Evolutionary conservation across 345 rosid genomes (phyloP), one percentile per base, ranked within the genome.

Genomic region (Angophora floribunda): DNA sequence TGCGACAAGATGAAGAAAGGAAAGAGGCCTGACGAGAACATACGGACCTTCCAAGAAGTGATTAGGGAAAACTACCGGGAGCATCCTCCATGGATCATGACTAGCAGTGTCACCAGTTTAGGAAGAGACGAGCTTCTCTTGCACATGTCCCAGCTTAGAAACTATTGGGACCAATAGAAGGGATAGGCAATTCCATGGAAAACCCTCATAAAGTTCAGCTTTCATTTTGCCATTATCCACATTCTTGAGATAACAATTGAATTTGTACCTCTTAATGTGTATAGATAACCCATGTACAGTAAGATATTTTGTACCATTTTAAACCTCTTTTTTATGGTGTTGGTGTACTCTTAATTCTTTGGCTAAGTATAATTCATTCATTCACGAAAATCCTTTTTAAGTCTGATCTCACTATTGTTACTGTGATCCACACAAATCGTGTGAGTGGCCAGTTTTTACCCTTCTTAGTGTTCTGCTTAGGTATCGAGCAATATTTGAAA

Each of bases 61-160:
- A 92, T 96, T 53, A 91, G 92, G 92, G 93, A 94, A 88, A 95
- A 93, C 87, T 95, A 93, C 57, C 88, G 88, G 87, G 91, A 91
- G 9, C 97, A 95, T 88, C 97, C 98, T 47, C 95, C 98, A 3
- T 97, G 99, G 98, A 97, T 98, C 92, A 91, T 97, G 98, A 98
- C 98, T 0, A 98, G 99, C 90, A 96, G 99, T 87, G 96, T 96
- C 52, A 97, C 95, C 1, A 94, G 96, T 85, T 92, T 96, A 87
- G 98, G 97, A 55, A 95, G 99, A 91, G 98, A 96, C 85, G 98
- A 98, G 91, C 99, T 98, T 91, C 97, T 96, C 15, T 95, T 97
- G 52, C 99, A 96, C 55, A 93, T 97, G 94, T 97, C 99, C 51
- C 97, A 95, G 89, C 90, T 94, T 26, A 92, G 97, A 87, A 95